phyloP scores from a whole-genome alignment of 129 eudicot genomes.

The Ambrosia trifida region DNA sequence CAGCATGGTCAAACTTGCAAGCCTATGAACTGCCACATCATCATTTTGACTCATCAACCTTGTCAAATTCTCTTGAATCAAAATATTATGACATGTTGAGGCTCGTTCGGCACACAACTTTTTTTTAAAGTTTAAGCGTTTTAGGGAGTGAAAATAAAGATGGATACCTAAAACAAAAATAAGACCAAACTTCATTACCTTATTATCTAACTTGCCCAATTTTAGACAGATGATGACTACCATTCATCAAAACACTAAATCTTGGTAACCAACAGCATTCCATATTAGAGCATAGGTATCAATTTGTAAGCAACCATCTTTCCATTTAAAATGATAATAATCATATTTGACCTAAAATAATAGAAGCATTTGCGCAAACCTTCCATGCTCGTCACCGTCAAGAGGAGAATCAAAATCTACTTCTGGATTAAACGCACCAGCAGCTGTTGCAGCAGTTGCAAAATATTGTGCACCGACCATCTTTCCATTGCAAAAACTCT shows the following conservation, averaged over 20 bases:
- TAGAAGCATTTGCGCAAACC: slow-evolving; percentile 47
- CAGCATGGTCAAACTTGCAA: slow-evolving; percentile 4
- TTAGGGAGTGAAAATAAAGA: too few relatives aligned
- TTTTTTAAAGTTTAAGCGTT: too few relatives aligned
- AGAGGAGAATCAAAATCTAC: slow-evolving; percentile 95
- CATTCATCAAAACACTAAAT: not conserved
- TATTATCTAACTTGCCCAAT: not conserved
- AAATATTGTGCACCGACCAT: slow-evolving; percentile 97
- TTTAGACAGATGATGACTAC: not conserved
- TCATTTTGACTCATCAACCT: not conserved
- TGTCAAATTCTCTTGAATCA: not conserved
- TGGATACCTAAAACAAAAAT: too few relatives aligned
- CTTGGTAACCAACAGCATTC: slow-evolving; percentile 1
- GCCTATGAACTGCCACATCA: not conserved
- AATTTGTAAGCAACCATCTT: not conserved
- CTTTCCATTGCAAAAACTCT: slow-evolving; percentile 86
- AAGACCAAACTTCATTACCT: too few relatives aligned
- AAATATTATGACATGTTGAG: too few relatives aligned
- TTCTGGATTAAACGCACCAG: slow-evolving; percentile 84
- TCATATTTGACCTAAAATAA: not conserved
- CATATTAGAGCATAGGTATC: not conserved
- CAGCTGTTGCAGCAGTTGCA: slow-evolving; percentile 89
- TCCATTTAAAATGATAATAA: not conserved
- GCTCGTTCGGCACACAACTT: too few relatives aligned
- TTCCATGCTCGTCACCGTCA: slow-evolving; percentile 99